Evolutionary conservation across 1,284 basidiomycete species (phyloP).

Genomic region (Marasmius oreades): DNA sequence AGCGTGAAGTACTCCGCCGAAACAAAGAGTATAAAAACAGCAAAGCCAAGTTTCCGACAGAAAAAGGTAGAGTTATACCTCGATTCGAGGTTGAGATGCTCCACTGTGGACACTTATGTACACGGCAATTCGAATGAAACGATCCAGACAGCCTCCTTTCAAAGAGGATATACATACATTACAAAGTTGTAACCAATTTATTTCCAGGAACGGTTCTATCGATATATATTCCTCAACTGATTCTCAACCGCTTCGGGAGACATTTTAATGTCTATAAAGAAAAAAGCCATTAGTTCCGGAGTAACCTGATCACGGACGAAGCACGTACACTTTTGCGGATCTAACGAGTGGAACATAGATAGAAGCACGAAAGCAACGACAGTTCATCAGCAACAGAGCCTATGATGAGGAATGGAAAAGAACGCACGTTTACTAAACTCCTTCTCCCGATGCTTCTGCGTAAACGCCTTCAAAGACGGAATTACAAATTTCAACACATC

Average conservation of each 20-base stretch:
- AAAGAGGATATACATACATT: too few species aligned
- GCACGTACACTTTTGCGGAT: slow-evolving; percentile 74
- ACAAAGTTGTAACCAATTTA: too few species aligned
- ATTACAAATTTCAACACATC: slow-evolving; percentile 75
- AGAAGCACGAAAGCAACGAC: neutral
- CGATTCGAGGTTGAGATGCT: too few species aligned
- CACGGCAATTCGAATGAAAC: too few species aligned
- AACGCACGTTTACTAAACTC: slow-evolving; percentile 82
- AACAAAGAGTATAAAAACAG: too few species aligned
- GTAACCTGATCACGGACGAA: neutral
- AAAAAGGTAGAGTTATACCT: too few species aligned
- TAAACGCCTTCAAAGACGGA: slow-evolving; percentile 67
- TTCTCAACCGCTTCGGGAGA: slow-evolving; percentile 70
- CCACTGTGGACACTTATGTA: too few species aligned
- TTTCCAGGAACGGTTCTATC: too few species aligned
- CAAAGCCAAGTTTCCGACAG: too few species aligned
- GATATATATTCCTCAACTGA: slow-evolving; percentile 64
- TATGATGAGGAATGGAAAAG: slow-evolving; percentile 1
- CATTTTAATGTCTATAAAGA: slow-evolving; percentile 67
- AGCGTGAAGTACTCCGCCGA: too few species aligned
- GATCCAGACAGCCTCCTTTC: too few species aligned
- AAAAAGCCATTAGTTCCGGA: slow-evolving; percentile 3
- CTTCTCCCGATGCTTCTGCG: slow-evolving; percentile 69
- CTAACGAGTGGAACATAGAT: slow-evolving; percentile 35
- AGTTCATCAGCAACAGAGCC: slow-evolving; percentile 6